These are phyloP conservation scores for Phytophthora pini DNA, from an alignment of 352 stramenopile genomes.

Conservation along the genomic window DNA sequence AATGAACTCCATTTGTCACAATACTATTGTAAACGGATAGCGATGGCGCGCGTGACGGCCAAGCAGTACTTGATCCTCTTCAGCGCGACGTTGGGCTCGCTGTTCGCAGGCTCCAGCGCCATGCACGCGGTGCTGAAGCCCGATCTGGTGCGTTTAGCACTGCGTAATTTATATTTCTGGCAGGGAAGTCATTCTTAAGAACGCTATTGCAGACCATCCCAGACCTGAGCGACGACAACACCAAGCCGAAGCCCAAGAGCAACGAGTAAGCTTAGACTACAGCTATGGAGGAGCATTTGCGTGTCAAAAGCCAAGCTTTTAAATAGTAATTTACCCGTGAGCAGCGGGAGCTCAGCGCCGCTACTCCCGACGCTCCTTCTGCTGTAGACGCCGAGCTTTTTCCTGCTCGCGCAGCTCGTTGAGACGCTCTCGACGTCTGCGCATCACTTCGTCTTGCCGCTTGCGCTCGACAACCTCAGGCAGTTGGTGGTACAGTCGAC, in stretches of 20 bases:
- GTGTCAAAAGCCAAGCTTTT: conserved; percentile 13
- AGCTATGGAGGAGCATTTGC: conserved; percentile 1
- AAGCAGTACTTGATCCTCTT: conserved; percentile 85
- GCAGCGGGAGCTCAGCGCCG: conserved; percentile 5
- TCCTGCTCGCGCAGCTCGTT: conserved; percentile 74
- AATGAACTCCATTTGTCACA: too few species aligned
- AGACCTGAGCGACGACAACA: conserved; percentile 30
- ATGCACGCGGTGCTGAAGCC: conserved; percentile 88
- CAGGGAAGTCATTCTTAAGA: conserved; percentile 1
- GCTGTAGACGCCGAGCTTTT: conserved; percentile 65
- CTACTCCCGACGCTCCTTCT: conserved; percentile 58
- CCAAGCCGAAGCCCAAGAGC: conserved; percentile 19
- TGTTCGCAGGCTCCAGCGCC: conserved; percentile 84
- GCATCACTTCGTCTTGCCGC: conserved; percentile 75
- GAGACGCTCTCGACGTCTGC: conserved; percentile 65
- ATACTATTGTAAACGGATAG: conserved; percentile 9
- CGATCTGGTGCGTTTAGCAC: conserved; percentile 60
- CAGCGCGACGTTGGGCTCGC: conserved; percentile 70
- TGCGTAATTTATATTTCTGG: background rate
- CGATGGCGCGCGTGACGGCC: conserved; percentile 62
- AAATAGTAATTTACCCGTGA: conserved; percentile 34
- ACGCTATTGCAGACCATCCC: conserved; percentile 56
- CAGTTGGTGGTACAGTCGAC: conserved; percentile 68
- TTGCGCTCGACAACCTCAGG: conserved; percentile 79
- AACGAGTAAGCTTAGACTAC: conserved; percentile 13